Percentiles rank a stretch among this genome's conserved stretches.
These are phyloP conservation scores for Candida incommunis DNA, from an alignment of 805 yeast genomes.

Conservation along the genomic window DNA sequence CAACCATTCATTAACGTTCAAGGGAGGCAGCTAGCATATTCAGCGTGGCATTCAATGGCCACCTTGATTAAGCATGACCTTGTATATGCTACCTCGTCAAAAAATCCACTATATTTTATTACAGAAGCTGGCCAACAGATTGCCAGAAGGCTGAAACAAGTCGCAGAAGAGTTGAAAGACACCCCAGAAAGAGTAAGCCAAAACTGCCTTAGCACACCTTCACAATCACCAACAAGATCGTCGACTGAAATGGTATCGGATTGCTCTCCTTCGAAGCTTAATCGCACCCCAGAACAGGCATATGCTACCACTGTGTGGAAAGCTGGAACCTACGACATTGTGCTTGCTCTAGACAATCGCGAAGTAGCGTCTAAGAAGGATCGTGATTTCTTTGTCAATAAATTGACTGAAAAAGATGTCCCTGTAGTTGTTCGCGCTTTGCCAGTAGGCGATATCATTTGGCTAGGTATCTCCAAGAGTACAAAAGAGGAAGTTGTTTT, in stretches of 20 bases:
- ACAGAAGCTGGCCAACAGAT: slow-evolving; percentile 57
- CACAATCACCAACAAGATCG: neutral
- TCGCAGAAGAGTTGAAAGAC: slow-evolving; percentile 19
- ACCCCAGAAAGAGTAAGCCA: neutral
- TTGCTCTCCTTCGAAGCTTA: neutral
- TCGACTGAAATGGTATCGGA: neutral
- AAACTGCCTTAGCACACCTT: neutral
- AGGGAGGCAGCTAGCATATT: slow-evolving; percentile 42
- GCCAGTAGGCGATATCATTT: slow-evolving; percentile 74
- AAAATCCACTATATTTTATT: slow-evolving; percentile 31
- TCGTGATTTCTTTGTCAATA: slow-evolving; percentile 51
- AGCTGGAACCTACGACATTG: slow-evolving; percentile 41
- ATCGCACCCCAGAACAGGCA: neutral
- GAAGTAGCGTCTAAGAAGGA: slow-evolving; percentile 61
- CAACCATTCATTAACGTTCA: slow-evolving; percentile 35
- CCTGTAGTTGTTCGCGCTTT: slow-evolving; percentile 40
- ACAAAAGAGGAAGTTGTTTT: slow-evolving; percentile 53
- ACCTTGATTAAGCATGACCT: slow-evolving; percentile 47
- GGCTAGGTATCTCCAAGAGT: slow-evolving; percentile 63
- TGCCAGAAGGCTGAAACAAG: slow-evolving; percentile 40
- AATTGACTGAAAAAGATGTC: slow-evolving; percentile 36
- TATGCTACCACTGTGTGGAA: slow-evolving; percentile 36
- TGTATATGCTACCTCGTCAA: slow-evolving; percentile 34
- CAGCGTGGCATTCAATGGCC: slow-evolving; percentile 28
- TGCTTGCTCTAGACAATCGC: slow-evolving; percentile 62